Evolutionary conservation across 345 rosid genomes (phyloP), one percentile per base, ranked within the genome.

Genomic region (Eutrema heterophyllum): DNA sequence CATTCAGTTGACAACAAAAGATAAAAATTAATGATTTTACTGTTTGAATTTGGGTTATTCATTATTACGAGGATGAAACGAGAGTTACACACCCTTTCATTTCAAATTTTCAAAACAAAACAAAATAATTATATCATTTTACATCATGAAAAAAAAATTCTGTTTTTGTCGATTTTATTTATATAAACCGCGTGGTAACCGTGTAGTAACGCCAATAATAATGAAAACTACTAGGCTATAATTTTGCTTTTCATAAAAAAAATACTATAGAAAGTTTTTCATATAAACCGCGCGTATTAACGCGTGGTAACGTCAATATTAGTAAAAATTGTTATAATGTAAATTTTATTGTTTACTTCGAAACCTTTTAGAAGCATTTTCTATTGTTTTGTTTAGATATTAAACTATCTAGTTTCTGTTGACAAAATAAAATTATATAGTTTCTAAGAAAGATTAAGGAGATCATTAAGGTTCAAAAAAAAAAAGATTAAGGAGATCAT

Each of bases 401-500:
- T 52, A 21, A 21, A 21, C 2, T 21, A 21, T 21, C 1, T 2
- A 21, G 24, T 21, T 21, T 21, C 24, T 21, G 24, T 21, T 21
- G 24, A 21, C 24, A 21, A 30, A 4, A 30, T 30, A 3, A 63
- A 11, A 41, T 30, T 38, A 26, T 64, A 51, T 39, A 41, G 63
- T 43, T 41, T 62, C 5, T 21, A 21, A 21, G 24, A 21, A 21
- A 21, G 71, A 70, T 76, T 70, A 71, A 77, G 80, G 80, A 55
- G 67, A 72, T 77, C 76, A 64, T 76, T n/a, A n/a, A n/a, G n/a
- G n/a, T n/a, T n/a, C n/a, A n/a, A n/a, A n/a, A n/a, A n/a, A n/a
- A n/a, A n/a, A n/a, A n/a, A n/a, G 71, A 70, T 76, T 70, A 71
- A 77, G 80, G 80, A 55, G 67, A 72, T 77, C 76, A 64, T 76